A percentile compares a stretch with the other conserved stretches of the same genome.
Conservation (phyloP, 768 basidiomycete species). For the Trametes cinnabarina region DNA sequence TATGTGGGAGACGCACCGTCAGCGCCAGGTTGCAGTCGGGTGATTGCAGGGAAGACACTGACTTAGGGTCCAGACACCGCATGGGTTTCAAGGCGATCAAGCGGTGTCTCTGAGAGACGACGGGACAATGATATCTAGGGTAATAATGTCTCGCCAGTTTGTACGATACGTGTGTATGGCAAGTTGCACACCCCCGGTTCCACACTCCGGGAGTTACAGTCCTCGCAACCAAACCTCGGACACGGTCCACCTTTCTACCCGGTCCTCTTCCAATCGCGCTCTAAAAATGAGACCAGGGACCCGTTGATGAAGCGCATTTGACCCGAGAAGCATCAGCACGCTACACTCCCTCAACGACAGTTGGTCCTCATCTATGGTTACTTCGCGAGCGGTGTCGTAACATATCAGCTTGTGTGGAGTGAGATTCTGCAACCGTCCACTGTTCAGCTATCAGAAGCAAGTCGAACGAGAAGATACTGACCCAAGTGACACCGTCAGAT, state of each 20-base stretch:
- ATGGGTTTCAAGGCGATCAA: too few relatives aligned
- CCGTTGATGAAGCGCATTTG: constrained; percentile 10
- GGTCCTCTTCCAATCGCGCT: constrained; percentile 16
- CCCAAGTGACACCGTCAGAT: constrained; percentile 24
- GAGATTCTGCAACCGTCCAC: constrained; percentile 2
- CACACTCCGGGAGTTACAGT: too few relatives aligned
- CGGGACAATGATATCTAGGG: too few relatives aligned
- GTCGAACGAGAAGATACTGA: neutral
- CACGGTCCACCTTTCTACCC: constrained; percentile 20
- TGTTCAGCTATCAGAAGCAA: neutral
- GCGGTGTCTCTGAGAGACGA: neutral
- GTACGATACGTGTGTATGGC: too few relatives aligned
- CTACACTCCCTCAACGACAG: constrained; percentile 17
- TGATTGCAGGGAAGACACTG: neutral
- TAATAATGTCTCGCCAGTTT: too few relatives aligned
- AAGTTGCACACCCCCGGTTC: too few relatives aligned
- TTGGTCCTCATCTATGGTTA: neutral
- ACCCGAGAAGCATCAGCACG: constrained; percentile 19
- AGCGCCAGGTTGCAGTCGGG: too few relatives aligned
- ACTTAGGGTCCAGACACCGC: too few relatives aligned
- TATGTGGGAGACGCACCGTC: too few relatives aligned
- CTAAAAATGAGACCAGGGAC: constrained; percentile 22
- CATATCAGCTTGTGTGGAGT: constrained; percentile 12
- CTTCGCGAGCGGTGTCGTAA: constrained; percentile 9
- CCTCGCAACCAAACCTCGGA: constrained; percentile 25